Evolutionary conservation across 2,329 filamentous ascomycete genomes (phyloP).

Genomic region (Fonsecaea multimorphosa): DNA sequence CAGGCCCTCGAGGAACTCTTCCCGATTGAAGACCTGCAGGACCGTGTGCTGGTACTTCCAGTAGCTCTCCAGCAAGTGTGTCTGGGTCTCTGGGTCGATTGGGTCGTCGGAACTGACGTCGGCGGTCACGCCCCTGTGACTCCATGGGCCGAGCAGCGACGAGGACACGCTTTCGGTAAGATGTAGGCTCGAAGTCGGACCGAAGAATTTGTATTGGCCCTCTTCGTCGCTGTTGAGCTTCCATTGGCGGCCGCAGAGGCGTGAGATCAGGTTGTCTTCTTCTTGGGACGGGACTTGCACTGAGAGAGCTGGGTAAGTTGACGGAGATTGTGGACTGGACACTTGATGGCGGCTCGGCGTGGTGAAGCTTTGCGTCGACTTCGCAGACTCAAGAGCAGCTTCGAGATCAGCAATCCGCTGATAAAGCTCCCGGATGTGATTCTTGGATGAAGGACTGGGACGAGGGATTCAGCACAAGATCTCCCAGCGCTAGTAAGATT

Average conservation of each 20-base stretch:
- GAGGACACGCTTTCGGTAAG: conserved; percentile 20
- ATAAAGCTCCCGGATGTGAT: conserved; percentile 31
- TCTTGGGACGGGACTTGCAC: conserved; percentile 4
- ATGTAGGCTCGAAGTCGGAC: conserved; percentile 20
- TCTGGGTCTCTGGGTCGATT: conserved; percentile 29
- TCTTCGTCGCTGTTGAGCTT: conserved; percentile 23
- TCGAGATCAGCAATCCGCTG: conserved; percentile 30
- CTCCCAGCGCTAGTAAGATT: background rate
- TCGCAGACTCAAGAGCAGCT: conserved; percentile 24
- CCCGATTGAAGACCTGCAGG: conserved; percentile 16
- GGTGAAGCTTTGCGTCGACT: background rate
- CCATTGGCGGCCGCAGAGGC: conserved; percentile 17
- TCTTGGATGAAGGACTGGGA: conserved; percentile 30
- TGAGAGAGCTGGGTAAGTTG: background rate
- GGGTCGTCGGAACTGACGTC: conserved; percentile 21
- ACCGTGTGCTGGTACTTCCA: conserved; percentile 23
- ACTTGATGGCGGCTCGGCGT: conserved; percentile 1
- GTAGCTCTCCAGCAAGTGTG: conserved; percentile 19
- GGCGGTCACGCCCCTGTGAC: background rate
- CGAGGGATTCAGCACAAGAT: background rate
- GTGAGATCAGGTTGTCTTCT: conserved; percentile 19
- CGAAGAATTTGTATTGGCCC: conserved; percentile 22
- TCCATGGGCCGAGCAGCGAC: conserved; percentile 15
- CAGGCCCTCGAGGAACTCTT: conserved; percentile 12
- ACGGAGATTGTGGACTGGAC: background rate